Conservation (phyloP, 176 grass and related monocot genomes). For the Musa acuminata region DNA sequence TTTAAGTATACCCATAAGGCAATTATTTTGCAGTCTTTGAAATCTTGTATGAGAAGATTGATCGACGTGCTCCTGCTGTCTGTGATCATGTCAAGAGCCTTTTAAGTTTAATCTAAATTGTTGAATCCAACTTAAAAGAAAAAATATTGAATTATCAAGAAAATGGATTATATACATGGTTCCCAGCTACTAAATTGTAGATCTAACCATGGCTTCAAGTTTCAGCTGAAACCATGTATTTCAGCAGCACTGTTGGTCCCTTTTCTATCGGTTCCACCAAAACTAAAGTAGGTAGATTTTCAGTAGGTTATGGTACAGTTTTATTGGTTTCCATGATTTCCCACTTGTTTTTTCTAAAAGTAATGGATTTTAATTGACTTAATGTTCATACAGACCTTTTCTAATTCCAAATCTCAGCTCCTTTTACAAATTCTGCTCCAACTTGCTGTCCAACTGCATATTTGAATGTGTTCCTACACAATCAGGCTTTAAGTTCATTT, state of each 20-base stretch:
- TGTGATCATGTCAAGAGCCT: too few species aligned
- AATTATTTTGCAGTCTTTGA: too few species aligned
- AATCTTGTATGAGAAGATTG: too few species aligned
- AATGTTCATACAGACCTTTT: too few species aligned
- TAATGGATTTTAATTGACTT: not conserved
- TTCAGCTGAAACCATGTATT: not conserved
- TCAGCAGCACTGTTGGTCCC: not conserved
- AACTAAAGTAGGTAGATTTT: not conserved
- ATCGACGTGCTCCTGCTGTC: too few species aligned
- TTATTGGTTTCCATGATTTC: not conserved
- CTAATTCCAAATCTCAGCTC: too few species aligned
- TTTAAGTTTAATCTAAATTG: too few species aligned
- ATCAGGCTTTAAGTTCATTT: not conserved
- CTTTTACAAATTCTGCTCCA: not conserved
- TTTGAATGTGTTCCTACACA: not conserved
- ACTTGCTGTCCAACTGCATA: not conserved
- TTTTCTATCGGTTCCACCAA: not conserved
- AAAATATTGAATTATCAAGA: not conserved
- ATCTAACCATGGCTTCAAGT: not conserved
- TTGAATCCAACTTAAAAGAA: too few species aligned
- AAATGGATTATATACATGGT: not conserved
- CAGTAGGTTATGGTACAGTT: too few species aligned
- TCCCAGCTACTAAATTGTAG: not conserved
- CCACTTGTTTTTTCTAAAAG: not conserved
- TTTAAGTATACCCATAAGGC: too few species aligned